Base-by-base conservation (phyloP, 306 rosid species). In the Lagenaria siceraria region DNA sequence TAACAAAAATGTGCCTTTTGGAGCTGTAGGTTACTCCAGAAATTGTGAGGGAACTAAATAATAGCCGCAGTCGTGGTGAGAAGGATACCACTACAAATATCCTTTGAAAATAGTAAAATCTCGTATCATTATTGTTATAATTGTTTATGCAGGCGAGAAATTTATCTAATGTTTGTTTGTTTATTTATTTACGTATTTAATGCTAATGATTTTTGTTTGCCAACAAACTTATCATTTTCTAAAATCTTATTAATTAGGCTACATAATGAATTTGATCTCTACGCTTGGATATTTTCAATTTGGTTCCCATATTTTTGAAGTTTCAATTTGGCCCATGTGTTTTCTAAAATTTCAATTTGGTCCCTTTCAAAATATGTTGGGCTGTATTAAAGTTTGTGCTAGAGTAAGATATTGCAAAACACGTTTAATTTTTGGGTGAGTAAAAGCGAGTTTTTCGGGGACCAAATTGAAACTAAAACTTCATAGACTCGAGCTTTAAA, bases 11-110 rank as follows among this genome's bases (percentile, higher is more conserved):
- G 11, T 76, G 40, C 58, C 79, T 43, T 36, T 76, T 31, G 78
- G 18, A 76, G 79, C 52, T 87, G 70, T 84, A 95, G 98, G 93
- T 95, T 85, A 90, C 97, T 42, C 98, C 93, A 60, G 97, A 92
- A 92, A 90, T 95, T 74, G 68, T 64, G 75, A 86, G 89, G 79
- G 97, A 95, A 87, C 87, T 92, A 70, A 73, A 83, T 79, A 82
- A 85, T 82, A 89, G 98, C 80, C 96, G 90, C 85, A 90, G 84
- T 79, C 89, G 97, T 63, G 97, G 98, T 65, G 97, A 95, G 87
- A 92, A 89, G 90, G 96, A 87, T 46, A 88, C 87, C 77, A 81
- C 77, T 35, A 90, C 80, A 13, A 76, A 93, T 93, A 93, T 93
- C 98, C 98, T 91, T 85, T 78, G 7, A 70, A 70, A n/a, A 15